Evolutionary conservation across 2,329 filamentous ascomycete species (phyloP).

Genomic region (Ilyonectria sp.): DNA sequence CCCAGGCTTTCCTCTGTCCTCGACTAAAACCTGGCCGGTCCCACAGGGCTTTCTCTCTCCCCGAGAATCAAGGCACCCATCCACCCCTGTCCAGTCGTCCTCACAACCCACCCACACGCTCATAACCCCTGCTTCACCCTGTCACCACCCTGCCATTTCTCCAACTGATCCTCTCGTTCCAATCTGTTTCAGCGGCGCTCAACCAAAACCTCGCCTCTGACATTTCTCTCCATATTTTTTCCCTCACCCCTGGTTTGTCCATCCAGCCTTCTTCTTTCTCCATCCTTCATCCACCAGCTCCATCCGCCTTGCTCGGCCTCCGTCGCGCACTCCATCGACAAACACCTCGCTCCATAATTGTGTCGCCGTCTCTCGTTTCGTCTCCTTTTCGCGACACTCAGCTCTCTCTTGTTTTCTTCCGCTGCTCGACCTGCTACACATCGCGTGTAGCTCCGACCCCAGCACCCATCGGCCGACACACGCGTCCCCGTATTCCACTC

Average conservation of each 20-base stretch:
- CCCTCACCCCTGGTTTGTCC: constrained; percentile 6
- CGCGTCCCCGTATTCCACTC: constrained; percentile 20
- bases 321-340: constrained; percentile 19
- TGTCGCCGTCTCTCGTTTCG: constrained; percentile 31
- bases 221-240: constrained; percentile 20
- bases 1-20: neutral
- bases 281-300: constrained; percentile 18
- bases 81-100: constrained; percentile 7
- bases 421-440: constrained; percentile 1
- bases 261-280: constrained; percentile 9
- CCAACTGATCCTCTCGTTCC: constrained; percentile 33
- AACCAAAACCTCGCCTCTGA: constrained; percentile 32
- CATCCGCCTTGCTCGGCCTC: neutral
- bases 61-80: neutral
- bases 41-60: constrained; percentile 1
- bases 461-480: constrained; percentile 21
- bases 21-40: neutral
- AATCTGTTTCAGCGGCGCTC: constrained; percentile 39
- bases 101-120: neutral
- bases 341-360: constrained; percentile 16
- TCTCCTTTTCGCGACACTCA: constrained; percentile 15
- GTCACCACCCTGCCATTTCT: constrained; percentile 34
- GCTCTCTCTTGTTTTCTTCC: neutral
- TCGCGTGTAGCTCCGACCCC: constrained; percentile 13
- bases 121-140: constrained; percentile 12